Conservation (phyloP, 495 filamentous ascomycete species). For the Sporormia fimetaria region DNA sequence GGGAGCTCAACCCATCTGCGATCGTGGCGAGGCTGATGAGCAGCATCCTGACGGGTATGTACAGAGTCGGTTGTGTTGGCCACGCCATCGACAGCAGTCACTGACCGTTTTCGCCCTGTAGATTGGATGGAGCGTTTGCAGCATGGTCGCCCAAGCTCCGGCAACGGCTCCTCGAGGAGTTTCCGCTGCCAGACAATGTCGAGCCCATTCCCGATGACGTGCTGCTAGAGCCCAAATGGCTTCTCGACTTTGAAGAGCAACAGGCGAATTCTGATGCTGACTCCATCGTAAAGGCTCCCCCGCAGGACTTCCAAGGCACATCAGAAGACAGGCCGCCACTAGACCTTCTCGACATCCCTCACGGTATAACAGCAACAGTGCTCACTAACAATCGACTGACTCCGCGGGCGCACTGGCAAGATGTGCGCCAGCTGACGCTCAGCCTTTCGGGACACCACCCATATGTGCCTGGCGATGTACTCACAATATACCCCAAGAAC, state of each 20-base stretch:
- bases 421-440: conserved; percentile 69
- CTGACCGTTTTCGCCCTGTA: conserved; percentile 26
- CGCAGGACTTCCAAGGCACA: neutral
- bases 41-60: conserved; percentile 83
- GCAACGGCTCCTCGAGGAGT: conserved; percentile 49
- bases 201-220: conserved; percentile 63
- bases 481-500: conserved; percentile 79
- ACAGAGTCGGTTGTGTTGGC: neutral
- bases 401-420: conserved; percentile 73
- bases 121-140: conserved; percentile 72
- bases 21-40: conserved; percentile 78
- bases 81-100: neutral
- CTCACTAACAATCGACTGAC: conserved; percentile 61
- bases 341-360: conserved; percentile 46
- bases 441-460: conserved; percentile 36
- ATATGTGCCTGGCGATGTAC: conserved; percentile 60
- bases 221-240: conserved; percentile 69
- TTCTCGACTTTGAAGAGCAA: conserved; percentile 39
- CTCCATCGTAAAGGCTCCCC: neutral
- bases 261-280: neutral
- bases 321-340: conserved; percentile 29
- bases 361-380: conserved; percentile 36
- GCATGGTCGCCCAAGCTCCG: conserved; percentile 63
- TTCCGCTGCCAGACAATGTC: conserved; percentile 55
- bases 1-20: conserved; percentile 65